A percentile compares a stretch with the other conserved stretches of the same genome.
These are phyloP conservation scores for Xylaria telfairii DNA, from an alignment of 495 filamentous ascomycete genomes.

Conservation along the genomic window DNA sequence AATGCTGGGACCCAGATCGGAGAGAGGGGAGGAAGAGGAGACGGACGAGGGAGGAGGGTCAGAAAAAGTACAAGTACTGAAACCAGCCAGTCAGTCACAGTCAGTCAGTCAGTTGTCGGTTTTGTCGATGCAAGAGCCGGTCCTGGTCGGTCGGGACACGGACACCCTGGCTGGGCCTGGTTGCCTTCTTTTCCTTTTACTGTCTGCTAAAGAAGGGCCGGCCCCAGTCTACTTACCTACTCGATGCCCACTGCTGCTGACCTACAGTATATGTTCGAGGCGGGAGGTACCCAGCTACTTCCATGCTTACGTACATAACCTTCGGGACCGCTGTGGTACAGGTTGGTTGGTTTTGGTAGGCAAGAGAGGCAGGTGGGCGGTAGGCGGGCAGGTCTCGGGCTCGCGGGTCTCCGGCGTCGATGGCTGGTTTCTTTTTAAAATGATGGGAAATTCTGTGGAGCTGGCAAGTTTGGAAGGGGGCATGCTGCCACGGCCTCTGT, in stretches of 20 bases:
- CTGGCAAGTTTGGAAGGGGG: neutral
- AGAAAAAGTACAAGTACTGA: neutral
- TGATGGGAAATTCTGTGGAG: constrained; percentile 16
- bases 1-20: constrained; percentile 1
- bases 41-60: too few species aligned
- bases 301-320: too few species aligned
- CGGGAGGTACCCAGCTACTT: neutral
- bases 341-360: neutral
- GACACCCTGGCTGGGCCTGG: neutral
- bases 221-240: too few species aligned
- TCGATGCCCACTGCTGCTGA: too few species aligned
- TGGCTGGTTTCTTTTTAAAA: constrained; percentile 16
- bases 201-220: neutral
- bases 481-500: constrained; percentile 14
- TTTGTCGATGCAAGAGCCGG: constrained; percentile 18
- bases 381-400: constrained; percentile 25
- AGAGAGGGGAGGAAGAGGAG: neutral
- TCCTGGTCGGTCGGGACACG: constrained; percentile 1
- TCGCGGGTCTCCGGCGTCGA: constrained; percentile 26
- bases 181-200: neutral
- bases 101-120: neutral
- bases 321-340: neutral
- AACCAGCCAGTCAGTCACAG: neutral
- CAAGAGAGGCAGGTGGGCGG: neutral
- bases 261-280: too few species aligned